Base-by-base conservation (phyloP, 257 asterid species). In the Jacaranda mimosifolia region DNA sequence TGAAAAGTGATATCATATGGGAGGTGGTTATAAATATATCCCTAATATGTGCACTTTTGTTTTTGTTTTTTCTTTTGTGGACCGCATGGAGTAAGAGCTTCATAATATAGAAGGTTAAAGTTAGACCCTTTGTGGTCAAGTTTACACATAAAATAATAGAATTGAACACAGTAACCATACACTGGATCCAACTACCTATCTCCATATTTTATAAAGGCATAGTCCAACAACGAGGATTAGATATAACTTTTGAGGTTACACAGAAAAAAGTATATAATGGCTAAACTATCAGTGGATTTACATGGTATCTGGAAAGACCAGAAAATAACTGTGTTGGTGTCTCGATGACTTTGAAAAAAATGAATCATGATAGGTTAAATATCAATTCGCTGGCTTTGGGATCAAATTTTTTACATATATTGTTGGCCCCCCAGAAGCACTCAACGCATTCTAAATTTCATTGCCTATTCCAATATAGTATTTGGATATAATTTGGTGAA, bases 121-220 rank as follows among this genome's bases (percentile, higher is more conserved):
- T 77, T 73, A 21, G 64, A 15, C 42, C 55, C 60, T 80, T 74
- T 77, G 0, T 53, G 66, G 40, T 51, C 66, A 66, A 78, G 68
- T 65, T 80, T 68, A 40, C 81, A 78, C 88, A 81, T 84, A 81
- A 84, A 81, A 81, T 81, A 82, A 81, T 43, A 83, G 75, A 65
- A 38, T 21, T 35, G 35, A 46, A 53, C 63, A 63, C 59, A 59
- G 52, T 72, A 79, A 60, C 40, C 65, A 52, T 72, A 35, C 15
- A 40, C 12, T 64, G 32, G 56, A 64, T 79, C 45, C 13, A 35
- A 45, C 19, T 53, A 38, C 40, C 39, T 65, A 69, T 67, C 13
- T 62, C 42, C 64, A 17, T 46, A 45, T 10, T 63, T 46, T 72
- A 45, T 48, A 58, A 38, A 52, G 39, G 49, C 39, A 40, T 59